These are phyloP conservation scores for Acer yangbiense DNA, from an alignment of 345 rosid genomes.

Conservation along the genomic window DNA sequence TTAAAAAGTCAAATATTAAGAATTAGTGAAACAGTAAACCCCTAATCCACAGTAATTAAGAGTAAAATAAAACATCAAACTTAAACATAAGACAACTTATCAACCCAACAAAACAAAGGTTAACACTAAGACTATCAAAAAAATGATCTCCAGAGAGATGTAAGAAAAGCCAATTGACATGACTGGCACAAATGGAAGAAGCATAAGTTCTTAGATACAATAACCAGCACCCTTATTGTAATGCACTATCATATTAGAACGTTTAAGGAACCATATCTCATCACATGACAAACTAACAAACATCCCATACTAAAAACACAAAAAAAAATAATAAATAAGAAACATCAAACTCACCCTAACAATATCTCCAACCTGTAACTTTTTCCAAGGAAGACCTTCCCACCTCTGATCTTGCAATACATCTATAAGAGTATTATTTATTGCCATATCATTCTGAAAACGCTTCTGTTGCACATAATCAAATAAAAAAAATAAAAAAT, in stretches of 20 bases:
- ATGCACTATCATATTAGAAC: background rate
- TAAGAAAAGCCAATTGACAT: background rate
- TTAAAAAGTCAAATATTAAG: too few relatives aligned
- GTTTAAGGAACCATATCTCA: background rate
- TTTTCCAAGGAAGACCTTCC: constrained; percentile 84
- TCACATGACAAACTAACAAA: constrained; percentile 10
- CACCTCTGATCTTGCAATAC: constrained; percentile 86
- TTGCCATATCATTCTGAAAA: constrained; percentile 90
- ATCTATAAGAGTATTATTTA: constrained; percentile 79
- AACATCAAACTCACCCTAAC: constrained; percentile 63
- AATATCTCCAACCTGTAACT: constrained; percentile 97
- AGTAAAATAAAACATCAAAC: background rate
- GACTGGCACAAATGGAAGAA: background rate
- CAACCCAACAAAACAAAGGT: background rate
- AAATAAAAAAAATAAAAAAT: too few relatives aligned
- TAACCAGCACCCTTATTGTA: background rate
- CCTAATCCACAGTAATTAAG: constrained; percentile 14
- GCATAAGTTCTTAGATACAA: background rate
- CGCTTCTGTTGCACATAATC: constrained; percentile 72
- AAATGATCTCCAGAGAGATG: background rate
- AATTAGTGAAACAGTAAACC: background rate
- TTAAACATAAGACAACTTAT: too few relatives aligned
- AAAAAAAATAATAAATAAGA: background rate
- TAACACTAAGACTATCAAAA: background rate
- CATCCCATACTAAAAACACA: constrained; percentile 4